A percentile compares a stretch with the other conserved stretches of the same genome.
Conservation (phyloP, 805 yeast genomes). For the Yarrowia osloensis region DNA sequence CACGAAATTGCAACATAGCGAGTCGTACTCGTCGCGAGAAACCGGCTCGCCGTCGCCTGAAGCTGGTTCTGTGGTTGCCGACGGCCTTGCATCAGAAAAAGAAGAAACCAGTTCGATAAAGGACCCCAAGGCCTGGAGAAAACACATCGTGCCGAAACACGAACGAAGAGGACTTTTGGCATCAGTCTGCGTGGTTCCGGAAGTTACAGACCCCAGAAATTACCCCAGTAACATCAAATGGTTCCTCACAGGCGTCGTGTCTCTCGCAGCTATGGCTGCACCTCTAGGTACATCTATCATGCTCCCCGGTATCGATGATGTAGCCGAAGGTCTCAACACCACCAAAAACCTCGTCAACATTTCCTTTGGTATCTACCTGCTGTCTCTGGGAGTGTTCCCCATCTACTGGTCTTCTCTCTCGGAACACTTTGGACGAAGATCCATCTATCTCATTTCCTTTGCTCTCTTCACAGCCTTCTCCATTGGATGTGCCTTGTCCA, state of each 20-base stretch:
- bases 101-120: not conserved
- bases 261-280: constrained; percentile 74
- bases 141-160: constrained; percentile 41
- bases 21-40: not conserved
- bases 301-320: constrained; percentile 71
- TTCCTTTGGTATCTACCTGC: constrained; percentile 75
- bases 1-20: not conserved
- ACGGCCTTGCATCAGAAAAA: not conserved
- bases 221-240: constrained; percentile 55
- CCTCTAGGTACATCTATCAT: constrained; percentile 89
- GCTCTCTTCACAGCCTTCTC: constrained; percentile 62
- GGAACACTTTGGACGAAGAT: constrained; percentile 72
- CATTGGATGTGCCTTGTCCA: constrained; percentile 70
- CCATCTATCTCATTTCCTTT: constrained; percentile 71
- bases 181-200: constrained; percentile 57
- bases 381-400: constrained; percentile 77
- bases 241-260: constrained; percentile 63
- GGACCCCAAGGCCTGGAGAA: constrained; percentile 26
- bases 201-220: constrained; percentile 69
- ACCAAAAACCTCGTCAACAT: constrained; percentile 64
- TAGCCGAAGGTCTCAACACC: constrained; percentile 58
- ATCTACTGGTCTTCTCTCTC: constrained; percentile 87
- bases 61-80: constrained; percentile 4
- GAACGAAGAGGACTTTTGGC: constrained; percentile 64
- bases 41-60: not conserved